A percentile compares a stretch with the other conserved stretches of the same genome.
Conservation (phyloP, 1,284 basidiomycete genomes). For the Leccinum cinnamomeum region DNA sequence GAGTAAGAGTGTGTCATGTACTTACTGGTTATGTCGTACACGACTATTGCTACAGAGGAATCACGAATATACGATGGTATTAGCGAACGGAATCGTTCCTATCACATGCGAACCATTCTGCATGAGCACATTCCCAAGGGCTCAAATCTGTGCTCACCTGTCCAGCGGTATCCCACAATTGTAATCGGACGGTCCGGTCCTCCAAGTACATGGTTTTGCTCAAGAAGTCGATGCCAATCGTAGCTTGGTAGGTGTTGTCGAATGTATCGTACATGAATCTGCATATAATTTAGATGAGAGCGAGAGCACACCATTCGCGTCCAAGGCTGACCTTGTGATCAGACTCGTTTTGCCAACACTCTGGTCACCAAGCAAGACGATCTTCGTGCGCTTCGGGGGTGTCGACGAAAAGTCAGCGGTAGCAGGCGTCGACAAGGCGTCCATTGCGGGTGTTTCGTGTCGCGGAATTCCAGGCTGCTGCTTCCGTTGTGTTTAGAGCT, state of each 20-base stretch:
- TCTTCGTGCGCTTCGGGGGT: constrained; percentile 93
- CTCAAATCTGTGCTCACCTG: constrained; percentile 56
- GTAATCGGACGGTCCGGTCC: constrained; percentile 95
- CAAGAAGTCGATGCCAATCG: constrained; percentile 99
- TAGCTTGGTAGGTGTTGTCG: constrained; percentile 99
- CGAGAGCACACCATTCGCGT: not conserved
- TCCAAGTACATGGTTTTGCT: constrained; percentile 99
- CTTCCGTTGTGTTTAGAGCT: not conserved
- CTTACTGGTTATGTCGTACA: constrained; percentile 98
- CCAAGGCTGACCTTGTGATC: constrained; percentile 79
- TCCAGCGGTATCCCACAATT: constrained; percentile 98
- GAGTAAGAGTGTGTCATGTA: not conserved
- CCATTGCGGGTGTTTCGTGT: constrained; percentile 35
- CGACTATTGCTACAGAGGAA: constrained; percentile 97
- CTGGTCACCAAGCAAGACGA: constrained; percentile 91
- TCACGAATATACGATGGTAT: constrained; percentile 99
- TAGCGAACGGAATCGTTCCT: constrained; percentile 97
- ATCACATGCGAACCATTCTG: constrained; percentile 4
- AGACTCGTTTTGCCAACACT: constrained; percentile 96
- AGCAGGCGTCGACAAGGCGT: constrained; percentile 61
- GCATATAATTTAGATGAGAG: constrained; percentile 9
- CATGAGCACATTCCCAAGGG: constrained; percentile 6
- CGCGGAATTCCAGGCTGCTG: not conserved
- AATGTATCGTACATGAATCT: constrained; percentile 99
- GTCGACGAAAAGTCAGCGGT: constrained; percentile 80